A percentile compares a stretch with the other conserved stretches of the same genome.
phyloP scores from a whole-genome alignment of 1,139 yeast genomes.

The Lizanozyma gosingica region DNA sequence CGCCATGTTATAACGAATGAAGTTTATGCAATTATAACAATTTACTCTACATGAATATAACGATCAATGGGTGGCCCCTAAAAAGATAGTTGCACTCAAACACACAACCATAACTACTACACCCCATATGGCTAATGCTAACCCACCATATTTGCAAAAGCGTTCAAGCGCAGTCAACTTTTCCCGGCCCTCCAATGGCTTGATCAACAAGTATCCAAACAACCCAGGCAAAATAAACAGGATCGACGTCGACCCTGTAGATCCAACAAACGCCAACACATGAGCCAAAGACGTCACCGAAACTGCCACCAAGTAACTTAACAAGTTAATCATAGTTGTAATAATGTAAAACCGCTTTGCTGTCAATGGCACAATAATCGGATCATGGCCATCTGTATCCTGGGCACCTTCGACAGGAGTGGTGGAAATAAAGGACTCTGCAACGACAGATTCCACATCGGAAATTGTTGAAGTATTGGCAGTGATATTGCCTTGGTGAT shows the following conservation, averaged over 20 bases:
- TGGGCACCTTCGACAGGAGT: conserved; percentile 45
- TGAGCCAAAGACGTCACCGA: conserved; percentile 72
- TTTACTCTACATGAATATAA: conserved; percentile 1
- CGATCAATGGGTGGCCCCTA: conserved; percentile 42
- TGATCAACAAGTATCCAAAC: conserved; percentile 67
- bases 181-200: conserved; percentile 29
- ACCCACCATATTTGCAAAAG: conserved; percentile 48
- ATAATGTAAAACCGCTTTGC: conserved; percentile 49
- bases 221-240: conserved; percentile 90
- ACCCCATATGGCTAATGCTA: conserved; percentile 67
- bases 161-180: conserved; percentile 30
- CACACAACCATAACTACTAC: conserved; percentile 69
- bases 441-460: conserved; percentile 14
- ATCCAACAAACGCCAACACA: conserved; percentile 87
- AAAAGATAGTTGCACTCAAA: conserved; percentile 61
- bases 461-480: conserved; percentile 10
- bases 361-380: conserved; percentile 45
- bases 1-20: no score
- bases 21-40: no score
- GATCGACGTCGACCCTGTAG: conserved; percentile 91
- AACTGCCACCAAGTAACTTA: conserved; percentile 68
- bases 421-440: conserved; percentile 32
- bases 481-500: neutral
- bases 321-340: conserved; percentile 52
- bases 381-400: conserved; percentile 42